Evolutionary conservation across 805 yeast species (phyloP).

Genomic region (Monosporozyma yasuniensis): DNA sequence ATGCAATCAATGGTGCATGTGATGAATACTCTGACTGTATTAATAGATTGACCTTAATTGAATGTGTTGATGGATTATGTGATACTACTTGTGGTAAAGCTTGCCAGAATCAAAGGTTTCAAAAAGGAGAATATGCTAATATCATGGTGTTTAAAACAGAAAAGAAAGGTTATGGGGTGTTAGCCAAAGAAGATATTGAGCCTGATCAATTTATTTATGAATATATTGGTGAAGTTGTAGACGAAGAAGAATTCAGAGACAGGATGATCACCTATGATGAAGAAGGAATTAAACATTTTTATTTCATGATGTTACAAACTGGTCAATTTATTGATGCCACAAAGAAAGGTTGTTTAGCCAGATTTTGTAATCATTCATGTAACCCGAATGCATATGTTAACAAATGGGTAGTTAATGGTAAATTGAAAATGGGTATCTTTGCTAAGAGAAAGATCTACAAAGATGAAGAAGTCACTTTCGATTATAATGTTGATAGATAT

Average conservation of each 20-base stretch:
- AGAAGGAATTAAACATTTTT: constrained; percentile 67
- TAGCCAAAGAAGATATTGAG: constrained; percentile 52
- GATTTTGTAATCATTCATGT: constrained; percentile 94
- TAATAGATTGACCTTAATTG: constrained; percentile 84
- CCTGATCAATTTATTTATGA: constrained; percentile 76
- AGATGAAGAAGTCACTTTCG: constrained; percentile 83
- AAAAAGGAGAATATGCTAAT: constrained; percentile 58
- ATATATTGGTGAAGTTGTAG: constrained; percentile 89
- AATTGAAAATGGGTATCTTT: constrained; percentile 89
- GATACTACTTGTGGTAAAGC: constrained; percentile 54
- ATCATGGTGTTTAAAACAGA: constrained; percentile 81
- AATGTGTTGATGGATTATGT: constrained; percentile 66
- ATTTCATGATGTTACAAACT: constrained; percentile 91
- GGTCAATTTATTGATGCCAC: constrained; percentile 96
- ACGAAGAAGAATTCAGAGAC: constrained; percentile 61
- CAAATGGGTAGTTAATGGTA: constrained; percentile 93
- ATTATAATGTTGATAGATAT: constrained; percentile 88
- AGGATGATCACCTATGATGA: constrained; percentile 69
- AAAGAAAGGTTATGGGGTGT: constrained; percentile 80
- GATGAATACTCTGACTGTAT: constrained; percentile 83
- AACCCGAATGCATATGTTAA: constrained; percentile 91
- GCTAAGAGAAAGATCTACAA: constrained; percentile 59
- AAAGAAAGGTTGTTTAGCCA: constrained; percentile 72
- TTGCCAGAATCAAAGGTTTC: constrained; percentile 87
- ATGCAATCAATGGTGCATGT: constrained; percentile 53